Evolutionary conservation across 257 asterid species (phyloP), one percentile per base, ranked within the genome.

Genomic region (Lavandula angustifolia): DNA sequence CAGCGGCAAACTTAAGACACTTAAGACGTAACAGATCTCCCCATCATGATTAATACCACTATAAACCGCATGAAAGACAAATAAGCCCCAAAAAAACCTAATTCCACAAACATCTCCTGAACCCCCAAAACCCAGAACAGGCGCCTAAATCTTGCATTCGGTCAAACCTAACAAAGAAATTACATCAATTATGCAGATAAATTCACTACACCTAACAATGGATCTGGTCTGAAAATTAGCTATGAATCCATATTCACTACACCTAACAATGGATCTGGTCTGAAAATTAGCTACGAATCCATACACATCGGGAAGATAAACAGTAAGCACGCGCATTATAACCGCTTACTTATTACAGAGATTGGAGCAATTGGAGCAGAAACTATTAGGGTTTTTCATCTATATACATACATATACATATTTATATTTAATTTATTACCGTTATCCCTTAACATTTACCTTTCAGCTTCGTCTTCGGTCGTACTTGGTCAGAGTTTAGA

Each of bases 221-320:
- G 91, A 88, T 85, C 91, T 88, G 89, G 69, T 64, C 33, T 29
- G 6, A 49, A 53, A 40, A 62, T 0, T 43, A 56, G 40, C 67
- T 49, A 54, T 4, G 50, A 50, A 48, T 68, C 68, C 68, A 42
- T 18, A 51, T 44, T 52, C 70, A 55, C 62, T 72, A 43, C 67
- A 60, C 54, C 61, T 74, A 29, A 18, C 62, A 62, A 78, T 38
- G 84, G 91, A 88, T 85, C 91, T 88, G 89, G 70, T 64, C 33
- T 29, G 7, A 49, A 54, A 40, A 62, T 0, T 44, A 56, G 40
- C 67, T 49, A 54, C 4, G 44, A 51, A 48, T 68, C 68, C 68
- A 42, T 18, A 51, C 65, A 17, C 58, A 57, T 2, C 51, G 16
- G 53, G 53, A 40, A 18, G 33, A 35, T 32, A 67, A 53, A 12